phyloP scores from a whole-genome alignment of 164 flowering plant species.

The Macadamia integrifolia region DNA sequence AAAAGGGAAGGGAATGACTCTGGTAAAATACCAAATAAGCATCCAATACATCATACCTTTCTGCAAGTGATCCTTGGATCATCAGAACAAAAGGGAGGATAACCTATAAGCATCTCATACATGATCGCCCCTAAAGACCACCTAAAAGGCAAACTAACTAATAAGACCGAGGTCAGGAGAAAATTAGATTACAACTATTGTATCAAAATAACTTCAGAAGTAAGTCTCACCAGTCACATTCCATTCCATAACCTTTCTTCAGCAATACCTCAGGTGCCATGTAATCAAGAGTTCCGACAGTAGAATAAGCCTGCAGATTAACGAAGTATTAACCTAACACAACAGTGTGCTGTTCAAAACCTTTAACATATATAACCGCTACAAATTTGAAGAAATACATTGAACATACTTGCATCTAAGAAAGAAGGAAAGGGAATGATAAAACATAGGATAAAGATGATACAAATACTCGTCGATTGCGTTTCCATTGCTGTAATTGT shows the following conservation, averaged over 20 bases:
- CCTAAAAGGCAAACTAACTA: slow-evolving; percentile 10
- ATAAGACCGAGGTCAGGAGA: no score
- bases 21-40: background rate
- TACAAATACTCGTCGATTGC: slow-evolving; percentile 85
- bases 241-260: slow-evolving; percentile 90
- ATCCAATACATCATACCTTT: slow-evolving; percentile 40
- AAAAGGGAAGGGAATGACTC: background rate
- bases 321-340: background rate
- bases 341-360: background rate
- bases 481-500: slow-evolving; percentile 73
- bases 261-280: slow-evolving; percentile 94
- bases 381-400: background rate
- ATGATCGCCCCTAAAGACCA: slow-evolving; percentile 95
- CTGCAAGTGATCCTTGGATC: slow-evolving; percentile 85
- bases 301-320: slow-evolving; percentile 73
- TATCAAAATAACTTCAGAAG: background rate
- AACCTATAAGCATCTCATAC: slow-evolving; percentile 91
- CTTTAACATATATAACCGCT: no score
- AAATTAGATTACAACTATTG: no score
- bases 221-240: slow-evolving; percentile 67
- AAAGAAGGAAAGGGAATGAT: background rate
- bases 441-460: background rate
- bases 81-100: slow-evolving; percentile 90
- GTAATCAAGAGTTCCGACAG: slow-evolving; percentile 90
- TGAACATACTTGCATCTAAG: background rate